Conservation (phyloP, 164 flowering plant genomes). For the Stephania japonica region DNA sequence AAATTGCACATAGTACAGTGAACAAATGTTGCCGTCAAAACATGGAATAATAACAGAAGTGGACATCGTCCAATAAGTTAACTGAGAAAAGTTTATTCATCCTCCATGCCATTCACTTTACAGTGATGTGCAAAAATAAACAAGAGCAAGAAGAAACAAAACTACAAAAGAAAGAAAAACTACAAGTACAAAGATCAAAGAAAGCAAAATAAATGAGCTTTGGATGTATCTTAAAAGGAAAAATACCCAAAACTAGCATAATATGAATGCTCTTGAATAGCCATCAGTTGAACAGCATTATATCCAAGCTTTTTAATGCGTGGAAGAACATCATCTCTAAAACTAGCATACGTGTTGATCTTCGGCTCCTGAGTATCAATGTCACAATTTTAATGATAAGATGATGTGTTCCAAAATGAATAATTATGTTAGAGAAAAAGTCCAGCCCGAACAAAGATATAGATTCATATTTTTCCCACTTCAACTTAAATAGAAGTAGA, state of each 20-base stretch:
- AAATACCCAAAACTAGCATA: slow-evolving; percentile 98
- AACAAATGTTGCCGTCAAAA: not conserved
- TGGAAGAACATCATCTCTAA: slow-evolving; percentile 97
- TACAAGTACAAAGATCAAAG: not conserved
- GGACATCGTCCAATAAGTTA: not conserved
- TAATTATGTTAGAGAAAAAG: not conserved
- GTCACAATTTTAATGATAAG: not conserved
- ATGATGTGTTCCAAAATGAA: not conserved
- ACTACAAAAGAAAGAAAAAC: not conserved
- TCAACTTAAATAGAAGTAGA: not conserved
- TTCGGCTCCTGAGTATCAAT: slow-evolving; percentile 67
- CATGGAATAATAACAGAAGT: not conserved
- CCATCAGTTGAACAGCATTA: slow-evolving; percentile 99
- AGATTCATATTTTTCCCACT: not conserved
- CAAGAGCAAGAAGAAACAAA: not conserved
- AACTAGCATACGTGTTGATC: slow-evolving; percentile 80
- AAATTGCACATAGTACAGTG: not conserved
- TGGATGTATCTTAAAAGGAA: slow-evolving; percentile 4
- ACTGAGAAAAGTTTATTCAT: not conserved
- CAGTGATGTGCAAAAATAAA: not conserved
- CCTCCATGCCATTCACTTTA: not conserved
- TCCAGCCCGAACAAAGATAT: not conserved
- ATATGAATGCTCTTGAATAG: slow-evolving; percentile 98
- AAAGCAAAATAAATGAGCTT: not conserved
- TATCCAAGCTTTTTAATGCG: slow-evolving; percentile 95